Evolutionary conservation across 1,284 basidiomycete genomes (phyloP), one percentile per base, ranked within the genome.

Genomic region (Amylostereum areolatum): DNA sequence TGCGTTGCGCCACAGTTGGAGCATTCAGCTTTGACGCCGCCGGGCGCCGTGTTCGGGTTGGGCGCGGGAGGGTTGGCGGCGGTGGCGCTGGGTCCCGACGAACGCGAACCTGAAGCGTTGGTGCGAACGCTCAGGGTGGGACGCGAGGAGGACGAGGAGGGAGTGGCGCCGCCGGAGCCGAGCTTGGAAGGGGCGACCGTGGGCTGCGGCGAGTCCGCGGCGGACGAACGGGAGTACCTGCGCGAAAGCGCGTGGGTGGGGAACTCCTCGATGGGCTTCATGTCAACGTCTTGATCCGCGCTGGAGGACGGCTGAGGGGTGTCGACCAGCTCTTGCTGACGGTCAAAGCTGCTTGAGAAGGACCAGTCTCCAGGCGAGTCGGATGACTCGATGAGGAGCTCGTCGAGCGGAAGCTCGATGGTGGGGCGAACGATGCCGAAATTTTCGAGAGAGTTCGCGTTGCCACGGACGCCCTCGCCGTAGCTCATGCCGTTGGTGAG

Each of bases 1-100:
- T 89, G 86, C 1, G 85, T 90, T 4, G 88, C 87, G 31, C 88
- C 87, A 58, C 87, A 90, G 66, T 90, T 89, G 10, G 82, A 83
- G 59, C 87, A 89, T 59, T 90, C 88, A 8, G 85, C 85, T 68
- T 89, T 90, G 53, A 85, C 83, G 36, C 87, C 85, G n/a, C 84
- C 83, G 1, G 85, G 85, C 2, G 77, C 78, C n/a, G n/a, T n/a
- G n/a, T n/a, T n/a, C n/a, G n/a, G n/a, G n/a, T n/a, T n/a, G n/a
- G n/a, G n/a, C n/a, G n/a, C n/a, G n/a, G n/a, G n/a, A 32, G 75
- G 68, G n/a, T n/a, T n/a, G n/a, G n/a, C n/a, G n/a, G n/a, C n/a
- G n/a, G n/a, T n/a, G n/a, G n/a, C n/a, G n/a, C n/a, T n/a, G n/a
- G n/a, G n/a, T n/a, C n/a, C n/a, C n/a, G n/a, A n/a, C n/a, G n/a